A percentile compares a stretch with the other conserved stretches of the same genome.
These are phyloP conservation scores for Ganoderma leucocontextum DNA, from an alignment of 1,284 basidiomycete species.

Conservation along the genomic window DNA sequence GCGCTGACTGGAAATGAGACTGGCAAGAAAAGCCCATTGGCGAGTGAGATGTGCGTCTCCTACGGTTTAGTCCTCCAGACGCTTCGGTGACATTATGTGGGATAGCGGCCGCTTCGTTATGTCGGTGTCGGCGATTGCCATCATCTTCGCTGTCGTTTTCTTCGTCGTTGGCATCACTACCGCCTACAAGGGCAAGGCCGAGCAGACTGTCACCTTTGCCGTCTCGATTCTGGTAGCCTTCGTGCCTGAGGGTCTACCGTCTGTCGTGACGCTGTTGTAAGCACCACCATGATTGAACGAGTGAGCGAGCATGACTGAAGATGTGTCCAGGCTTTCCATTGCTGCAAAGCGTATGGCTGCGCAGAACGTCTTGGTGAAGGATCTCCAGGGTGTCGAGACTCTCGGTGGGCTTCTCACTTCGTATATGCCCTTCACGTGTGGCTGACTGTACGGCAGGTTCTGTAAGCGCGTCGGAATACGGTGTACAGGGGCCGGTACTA, in stretches of 20 bases:
- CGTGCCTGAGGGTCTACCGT: slow-evolving; percentile 73
- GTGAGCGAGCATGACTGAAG: neutral
- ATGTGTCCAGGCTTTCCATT: slow-evolving; percentile 58
- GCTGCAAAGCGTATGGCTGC: slow-evolving; percentile 78
- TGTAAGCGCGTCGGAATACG: slow-evolving; percentile 28
- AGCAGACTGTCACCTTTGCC: slow-evolving; percentile 71
- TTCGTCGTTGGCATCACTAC: slow-evolving; percentile 72
- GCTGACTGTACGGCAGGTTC: slow-evolving; percentile 43
- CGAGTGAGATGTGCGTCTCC: slow-evolving; percentile 66
- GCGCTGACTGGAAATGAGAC: slow-evolving; percentile 67
- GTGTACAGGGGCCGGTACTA: neutral
- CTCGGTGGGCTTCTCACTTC: slow-evolving; percentile 48
- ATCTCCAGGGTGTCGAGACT: slow-evolving; percentile 76
- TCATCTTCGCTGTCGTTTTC: slow-evolving; percentile 69
- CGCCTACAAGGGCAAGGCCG: slow-evolving; percentile 67
- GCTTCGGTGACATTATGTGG: neutral
- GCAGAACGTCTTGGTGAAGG: slow-evolving; percentile 76
- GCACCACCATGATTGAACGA: slow-evolving; percentile 10
- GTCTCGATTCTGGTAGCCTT: slow-evolving; percentile 79
- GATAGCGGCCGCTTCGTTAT: slow-evolving; percentile 64
- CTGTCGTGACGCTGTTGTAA: slow-evolving; percentile 70
- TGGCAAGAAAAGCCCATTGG: slow-evolving; percentile 72
- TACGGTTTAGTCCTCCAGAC: neutral
- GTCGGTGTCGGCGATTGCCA: slow-evolving; percentile 65
- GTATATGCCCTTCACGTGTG: neutral